A percentile compares a stretch with the other conserved stretches of the same genome.
Conservation (phyloP, 169 alveolate species). For the Toxoplasma gondii region DNA sequence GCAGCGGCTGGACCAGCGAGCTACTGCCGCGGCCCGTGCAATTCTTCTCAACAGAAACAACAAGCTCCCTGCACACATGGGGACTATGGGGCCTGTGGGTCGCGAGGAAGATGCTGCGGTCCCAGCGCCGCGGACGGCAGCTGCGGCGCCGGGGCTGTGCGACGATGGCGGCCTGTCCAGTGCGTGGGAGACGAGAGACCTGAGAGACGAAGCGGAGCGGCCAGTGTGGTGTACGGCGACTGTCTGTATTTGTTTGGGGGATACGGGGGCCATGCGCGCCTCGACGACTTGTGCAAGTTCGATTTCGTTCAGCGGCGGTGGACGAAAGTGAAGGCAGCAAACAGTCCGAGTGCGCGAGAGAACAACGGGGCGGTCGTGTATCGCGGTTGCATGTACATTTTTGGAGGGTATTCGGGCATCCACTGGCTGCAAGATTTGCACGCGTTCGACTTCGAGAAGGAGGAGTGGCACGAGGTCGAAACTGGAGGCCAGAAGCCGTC, state of each 20-base stretch:
- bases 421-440: slow-evolving; percentile 87
- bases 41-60: neutral
- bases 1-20: neutral
- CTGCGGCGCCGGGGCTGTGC: neutral
- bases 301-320: slow-evolving; percentile 65
- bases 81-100: neutral
- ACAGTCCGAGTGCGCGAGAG: slow-evolving; percentile 77
- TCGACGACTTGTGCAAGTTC: slow-evolving; percentile 80
- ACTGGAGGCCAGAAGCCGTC: slow-evolving; percentile 67
- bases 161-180: neutral
- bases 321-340: slow-evolving; percentile 53
- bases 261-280: slow-evolving; percentile 81
- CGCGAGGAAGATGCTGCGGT: neutral
- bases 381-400: slow-evolving; percentile 81
- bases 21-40: neutral
- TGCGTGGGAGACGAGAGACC: slow-evolving; percentile 22
- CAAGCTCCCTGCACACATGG: neutral
- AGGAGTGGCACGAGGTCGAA: slow-evolving; percentile 33
- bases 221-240: slow-evolving; percentile 58
- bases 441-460: slow-evolving; percentile 80
- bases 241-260: slow-evolving; percentile 83
- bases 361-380: slow-evolving; percentile 85
- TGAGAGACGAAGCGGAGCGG: slow-evolving; percentile 38
- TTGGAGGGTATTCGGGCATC: slow-evolving; percentile 89
- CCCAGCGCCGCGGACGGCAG: neutral